phyloP scores from a whole-genome alignment of 805 yeast genomes.

The Saturnispora besseyi region DNA sequence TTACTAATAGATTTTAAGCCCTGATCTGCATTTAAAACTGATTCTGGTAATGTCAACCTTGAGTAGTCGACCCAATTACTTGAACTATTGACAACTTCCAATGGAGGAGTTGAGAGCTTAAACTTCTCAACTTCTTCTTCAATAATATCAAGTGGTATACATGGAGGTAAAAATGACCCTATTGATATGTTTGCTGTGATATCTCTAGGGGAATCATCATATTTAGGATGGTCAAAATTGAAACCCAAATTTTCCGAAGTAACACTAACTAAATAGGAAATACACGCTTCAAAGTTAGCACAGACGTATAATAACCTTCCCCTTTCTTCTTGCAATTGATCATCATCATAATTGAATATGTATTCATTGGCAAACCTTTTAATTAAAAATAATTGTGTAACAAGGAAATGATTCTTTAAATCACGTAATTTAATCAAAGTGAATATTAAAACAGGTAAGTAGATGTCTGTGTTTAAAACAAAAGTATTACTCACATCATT shows the following conservation, averaged over 20 bases:
- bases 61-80: constrained; percentile 13
- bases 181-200: constrained; percentile 3
- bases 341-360: constrained; percentile 18
- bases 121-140: constrained; percentile 20
- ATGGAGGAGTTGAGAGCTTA: constrained; percentile 9
- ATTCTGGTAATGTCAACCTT: constrained; percentile 11
- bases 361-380: constrained; percentile 27
- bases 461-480: constrained; percentile 27
- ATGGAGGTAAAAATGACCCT: constrained; percentile 12
- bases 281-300: constrained; percentile 30
- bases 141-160: constrained; percentile 22
- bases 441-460: constrained; percentile 28
- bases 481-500: constrained; percentile 6
- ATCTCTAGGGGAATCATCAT: constrained; percentile 6
- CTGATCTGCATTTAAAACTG: constrained; percentile 29
- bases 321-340: constrained; percentile 21
- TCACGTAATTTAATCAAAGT: constrained; percentile 26
- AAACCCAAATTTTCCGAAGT: constrained; percentile 25
- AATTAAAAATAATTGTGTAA: constrained; percentile 27
- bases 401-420: constrained; percentile 22
- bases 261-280: constrained; percentile 28
- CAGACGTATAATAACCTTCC: constrained; percentile 28
- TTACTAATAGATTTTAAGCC: constrained; percentile 27
- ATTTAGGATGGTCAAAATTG: constrained; percentile 11
- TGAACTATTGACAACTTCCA: constrained; percentile 4